Base-by-base conservation (phyloP, 192 early-diverging fungal species). In the Ambispora gerdemannii region DNA sequence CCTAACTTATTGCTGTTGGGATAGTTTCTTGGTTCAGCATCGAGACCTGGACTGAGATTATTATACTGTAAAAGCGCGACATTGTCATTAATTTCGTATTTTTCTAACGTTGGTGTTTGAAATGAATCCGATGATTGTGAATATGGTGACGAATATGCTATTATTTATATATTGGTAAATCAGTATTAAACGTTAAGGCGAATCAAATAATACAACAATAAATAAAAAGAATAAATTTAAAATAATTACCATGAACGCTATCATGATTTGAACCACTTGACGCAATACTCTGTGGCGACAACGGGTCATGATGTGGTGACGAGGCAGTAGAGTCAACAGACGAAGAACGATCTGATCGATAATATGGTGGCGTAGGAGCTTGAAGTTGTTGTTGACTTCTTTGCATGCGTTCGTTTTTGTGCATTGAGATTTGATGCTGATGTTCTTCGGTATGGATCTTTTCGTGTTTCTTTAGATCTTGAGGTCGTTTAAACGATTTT, bases 391-490 rank as follows among this genome's bases (percentile, higher is more conserved):
- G 62, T 4, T 7, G 64, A 31, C 24, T 73, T 51, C 31, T 59
- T 51, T 34, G n/a, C 25, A 13, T 34, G 38, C 13, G 20, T n/a
- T n/a, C 30, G 34, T 35, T 30, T 70, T 60, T 72, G 32, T 47
- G 35, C 27, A 27, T 38, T 30, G 34, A 11, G 19, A 61, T 62
- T n/a, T 33, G 11, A 35, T 43, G n/a, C 43, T 69, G 62, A 20
- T 81, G 77, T 33, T 74, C 56, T 61, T 88, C 77, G 30, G 81
- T 74, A 73, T 95, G 94, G 15, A 85, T 94, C 76, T 85, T 88
- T 77, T 92, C 91, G 78, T 97, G 95, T 76, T 97, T 97, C 77
- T 92, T 93, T 75, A 97, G 77, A 76, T 97, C 95, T 83, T 97
- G 95, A 13, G 92, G 92, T n/a, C 93, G 85, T 80, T 97, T 97